phyloP scores from a whole-genome alignment of 495 filamentous ascomycete genomes.

The Articulospora tetracladia region DNA sequence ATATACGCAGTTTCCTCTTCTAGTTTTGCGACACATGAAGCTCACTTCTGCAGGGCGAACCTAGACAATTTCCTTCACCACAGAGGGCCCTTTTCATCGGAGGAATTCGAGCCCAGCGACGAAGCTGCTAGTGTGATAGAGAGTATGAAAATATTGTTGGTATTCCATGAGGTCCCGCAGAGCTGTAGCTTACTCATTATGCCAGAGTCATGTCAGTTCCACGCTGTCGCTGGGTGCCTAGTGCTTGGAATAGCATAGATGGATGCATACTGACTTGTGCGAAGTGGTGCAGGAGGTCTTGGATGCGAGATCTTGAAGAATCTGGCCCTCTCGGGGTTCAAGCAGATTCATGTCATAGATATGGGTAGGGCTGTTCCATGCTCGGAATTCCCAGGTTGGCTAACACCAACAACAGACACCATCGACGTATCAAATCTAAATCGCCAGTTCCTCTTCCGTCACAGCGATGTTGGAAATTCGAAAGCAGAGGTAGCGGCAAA shows the following conservation, averaged over 20 bases:
- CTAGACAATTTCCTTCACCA: conserved; percentile 74
- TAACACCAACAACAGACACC: conserved; percentile 57
- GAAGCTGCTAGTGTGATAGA: conserved; percentile 57
- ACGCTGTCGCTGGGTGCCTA: neutral
- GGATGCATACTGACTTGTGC: neutral
- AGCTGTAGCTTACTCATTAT: conserved; percentile 13
- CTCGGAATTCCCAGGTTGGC: neutral
- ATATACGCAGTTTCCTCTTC: neutral
- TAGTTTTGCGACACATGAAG: neutral
- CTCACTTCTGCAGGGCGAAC: conserved; percentile 56
- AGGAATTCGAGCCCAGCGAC: conserved; percentile 60
- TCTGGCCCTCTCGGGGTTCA: conserved; percentile 91
- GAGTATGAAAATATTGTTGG: conserved; percentile 68
- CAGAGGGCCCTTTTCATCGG: conserved; percentile 73
- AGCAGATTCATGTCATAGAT: conserved; percentile 97
- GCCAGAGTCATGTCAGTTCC: conserved; percentile 27
- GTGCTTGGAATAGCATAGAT: neutral
- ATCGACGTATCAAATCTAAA: conserved; percentile 99
- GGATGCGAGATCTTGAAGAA: conserved; percentile 98
- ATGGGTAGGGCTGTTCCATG: conserved; percentile 62
- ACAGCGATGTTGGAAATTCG: conserved; percentile 85
- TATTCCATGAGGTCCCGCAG: neutral
- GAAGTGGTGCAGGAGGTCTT: conserved; percentile 86
- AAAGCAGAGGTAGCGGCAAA: conserved; percentile 92
- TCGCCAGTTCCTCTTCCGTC: conserved; percentile 94